These are phyloP conservation scores for Candida coleopterorum DNA, from an alignment of 805 yeast species.

Conservation along the genomic window DNA sequence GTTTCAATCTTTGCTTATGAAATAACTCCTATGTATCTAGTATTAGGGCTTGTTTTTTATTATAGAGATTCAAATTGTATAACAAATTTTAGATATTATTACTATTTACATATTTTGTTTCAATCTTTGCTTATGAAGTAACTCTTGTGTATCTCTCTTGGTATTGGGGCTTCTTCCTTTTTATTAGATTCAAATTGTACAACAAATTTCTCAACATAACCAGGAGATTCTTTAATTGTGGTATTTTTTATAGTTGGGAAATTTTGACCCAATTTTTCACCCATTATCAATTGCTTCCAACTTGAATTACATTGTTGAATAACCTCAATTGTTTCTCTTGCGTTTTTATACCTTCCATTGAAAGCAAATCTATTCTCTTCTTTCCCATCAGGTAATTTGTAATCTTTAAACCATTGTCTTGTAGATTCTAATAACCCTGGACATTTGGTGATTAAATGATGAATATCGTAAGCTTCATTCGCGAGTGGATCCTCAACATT, in stretches of 20 bases:
- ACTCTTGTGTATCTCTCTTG: constrained; percentile 34
- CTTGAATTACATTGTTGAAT: constrained; percentile 79
- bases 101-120: constrained; percentile 1
- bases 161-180: constrained; percentile 29
- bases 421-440: constrained; percentile 94
- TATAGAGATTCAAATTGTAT: no score
- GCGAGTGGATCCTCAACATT: constrained; percentile 84
- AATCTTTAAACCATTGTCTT: constrained; percentile 96
- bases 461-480: constrained; percentile 77
- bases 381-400: constrained; percentile 97
- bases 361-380: constrained; percentile 96
- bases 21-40: neutral
- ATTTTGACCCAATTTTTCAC: constrained; percentile 38
- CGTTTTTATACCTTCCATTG: constrained; percentile 87
- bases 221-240: constrained; percentile 28
- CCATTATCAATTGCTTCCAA: constrained; percentile 72
- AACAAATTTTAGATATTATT: no score
- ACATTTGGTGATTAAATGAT: constrained; percentile 82
- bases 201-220: constrained; percentile 18
- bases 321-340: constrained; percentile 79
- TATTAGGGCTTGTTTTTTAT: constrained; percentile 12
- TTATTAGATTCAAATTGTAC: constrained; percentile 14
- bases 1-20: no score
- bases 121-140: constrained; percentile 17
- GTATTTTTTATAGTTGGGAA: constrained; percentile 36